Percentiles rank a stretch among this genome's conserved stretches.
These are phyloP conservation scores for Cylindrotheca fusiformis DNA, from an alignment of 108 stramenopile genomes.

Conservation along the genomic window DNA sequence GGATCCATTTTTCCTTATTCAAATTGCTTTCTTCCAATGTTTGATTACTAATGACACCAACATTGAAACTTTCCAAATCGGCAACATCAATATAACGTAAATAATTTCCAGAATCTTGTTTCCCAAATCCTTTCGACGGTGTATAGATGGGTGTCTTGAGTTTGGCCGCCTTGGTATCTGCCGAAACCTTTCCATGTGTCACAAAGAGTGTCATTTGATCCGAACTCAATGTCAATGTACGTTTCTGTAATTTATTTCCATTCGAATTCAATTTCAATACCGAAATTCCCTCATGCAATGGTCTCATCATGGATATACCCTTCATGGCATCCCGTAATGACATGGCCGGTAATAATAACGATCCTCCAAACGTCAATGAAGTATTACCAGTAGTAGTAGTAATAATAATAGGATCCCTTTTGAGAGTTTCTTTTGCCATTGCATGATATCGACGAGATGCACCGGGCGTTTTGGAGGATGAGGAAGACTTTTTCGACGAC, in stretches of 20 bases:
- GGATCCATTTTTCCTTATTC: conserved; percentile 3
- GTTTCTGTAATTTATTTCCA: conserved; percentile 11
- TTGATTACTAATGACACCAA: conserved; percentile 53
- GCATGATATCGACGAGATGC: neutral
- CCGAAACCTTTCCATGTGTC: conserved; percentile 39
- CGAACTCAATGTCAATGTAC: conserved; percentile 57
- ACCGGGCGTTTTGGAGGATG: neutral
- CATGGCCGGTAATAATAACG: too few species aligned
- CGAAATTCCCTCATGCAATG: conserved; percentile 19
- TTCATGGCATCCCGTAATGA: conserved; percentile 11
- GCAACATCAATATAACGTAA: conserved; percentile 69
- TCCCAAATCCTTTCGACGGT: conserved; percentile 16
- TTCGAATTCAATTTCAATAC: conserved; percentile 16
- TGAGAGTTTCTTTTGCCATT: neutral
- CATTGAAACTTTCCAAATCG: conserved; percentile 53
- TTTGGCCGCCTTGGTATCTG: conserved; percentile 7
- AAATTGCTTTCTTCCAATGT: conserved; percentile 45
- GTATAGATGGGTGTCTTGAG: conserved; percentile 14
- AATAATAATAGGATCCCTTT: too few species aligned
- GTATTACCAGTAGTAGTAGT: too few species aligned
- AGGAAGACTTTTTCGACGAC: neutral
- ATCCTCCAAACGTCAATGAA: too few species aligned
- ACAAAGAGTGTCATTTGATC: conserved; percentile 67
- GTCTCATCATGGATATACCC: neutral
- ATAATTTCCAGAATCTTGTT: conserved; percentile 15